phyloP scores from a whole-genome alignment of 2,329 filamentous ascomycete species.

The Pseudogymnoascus sp. region DNA sequence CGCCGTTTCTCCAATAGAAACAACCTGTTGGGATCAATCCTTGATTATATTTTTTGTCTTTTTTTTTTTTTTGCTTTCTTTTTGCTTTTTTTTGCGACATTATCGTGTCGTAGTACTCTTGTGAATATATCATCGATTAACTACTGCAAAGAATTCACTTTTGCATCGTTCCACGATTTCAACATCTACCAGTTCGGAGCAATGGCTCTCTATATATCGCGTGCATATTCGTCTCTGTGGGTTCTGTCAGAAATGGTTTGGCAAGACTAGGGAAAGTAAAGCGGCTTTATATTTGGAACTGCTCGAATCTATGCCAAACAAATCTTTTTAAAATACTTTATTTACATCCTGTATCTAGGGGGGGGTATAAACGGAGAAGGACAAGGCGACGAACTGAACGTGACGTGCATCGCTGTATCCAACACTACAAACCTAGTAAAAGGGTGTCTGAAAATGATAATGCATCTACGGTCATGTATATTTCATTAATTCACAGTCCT shows the following conservation, averaged over 20 bases:
- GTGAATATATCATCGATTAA: background rate
- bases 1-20: slow-evolving; percentile 7
- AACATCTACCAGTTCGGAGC: background rate
- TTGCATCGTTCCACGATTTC: background rate
- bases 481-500: background rate
- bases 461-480: background rate
- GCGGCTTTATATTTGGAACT: background rate
- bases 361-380: background rate
- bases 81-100: background rate
- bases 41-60: slow-evolving; percentile 1
- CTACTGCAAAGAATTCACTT: background rate
- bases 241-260: background rate
- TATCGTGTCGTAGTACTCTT: background rate
- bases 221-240: background rate
- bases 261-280: background rate
- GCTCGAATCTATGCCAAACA: background rate
- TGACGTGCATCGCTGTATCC: background rate
- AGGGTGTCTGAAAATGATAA: background rate
- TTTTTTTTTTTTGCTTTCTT: background rate
- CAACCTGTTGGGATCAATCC: slow-evolving; percentile 5
- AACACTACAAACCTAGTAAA: background rate
- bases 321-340: background rate
- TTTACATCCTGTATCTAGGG: background rate
- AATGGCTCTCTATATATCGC: background rate
- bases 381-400: background rate